Evolutionary conservation across 1,139 yeast species (phyloP), one percentile per base, ranked within the genome.

Genomic region (Kurtzmaniella quercitrusa): DNA sequence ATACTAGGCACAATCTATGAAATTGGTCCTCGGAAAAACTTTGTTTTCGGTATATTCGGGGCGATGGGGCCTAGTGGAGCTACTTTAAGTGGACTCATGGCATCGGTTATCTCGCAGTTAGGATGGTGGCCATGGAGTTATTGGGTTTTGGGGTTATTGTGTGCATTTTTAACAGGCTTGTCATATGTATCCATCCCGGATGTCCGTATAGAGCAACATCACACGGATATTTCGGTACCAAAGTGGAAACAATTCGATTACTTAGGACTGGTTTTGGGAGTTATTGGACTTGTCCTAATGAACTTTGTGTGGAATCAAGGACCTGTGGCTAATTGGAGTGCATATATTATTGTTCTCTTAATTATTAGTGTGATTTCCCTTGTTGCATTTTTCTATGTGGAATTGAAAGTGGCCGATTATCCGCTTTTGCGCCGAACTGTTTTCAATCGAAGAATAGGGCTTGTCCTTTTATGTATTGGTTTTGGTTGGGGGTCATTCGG

Each of bases 401-500:
- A 70, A 47, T 41, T 57, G 23, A 50, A 49, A 17, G 50, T 54
- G 15, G 65, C 61, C 11, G 23, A 53, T 16, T 45, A 57, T 39
- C 82, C 83, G n/a, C 58, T 78, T 22, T 51, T 78, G 20, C 82
- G 82, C 2, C 57, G 53, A 23, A 62, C 69, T 3, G 66, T 74
- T 2, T 68, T 75, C 51, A 65, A 55, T 53, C 55, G 41, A 14
- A 60, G 61, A 42, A 67, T 69, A 18, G 75, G 73, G 0, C 50
- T 70, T 36, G 67, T 69, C 1, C 51, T 70, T 3, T 44, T 58
- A 2, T 60, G 68, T 43, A 58, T 70, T 36, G 51, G 64, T 12
- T 60, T 76, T 30, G 83, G 83, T 1, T 78, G 84, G 84, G 80
- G 80, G 0, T 73, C 80, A 8, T 78, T 77, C 55, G 82, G 82